Base-by-base conservation (phyloP, 2,329 filamentous ascomycete species). In the Canariomyces notabilis region DNA sequence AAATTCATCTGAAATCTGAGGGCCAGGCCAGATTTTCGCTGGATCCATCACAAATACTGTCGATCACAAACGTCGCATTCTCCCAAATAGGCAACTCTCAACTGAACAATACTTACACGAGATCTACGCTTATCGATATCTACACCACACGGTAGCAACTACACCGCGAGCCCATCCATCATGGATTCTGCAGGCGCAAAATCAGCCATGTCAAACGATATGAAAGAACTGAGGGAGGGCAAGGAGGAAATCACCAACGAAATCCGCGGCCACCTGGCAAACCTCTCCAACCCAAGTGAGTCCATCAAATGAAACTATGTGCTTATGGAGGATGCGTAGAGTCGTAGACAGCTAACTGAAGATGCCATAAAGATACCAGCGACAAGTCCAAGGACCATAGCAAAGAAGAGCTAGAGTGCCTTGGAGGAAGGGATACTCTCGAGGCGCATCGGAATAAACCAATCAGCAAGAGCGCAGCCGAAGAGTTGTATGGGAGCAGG, bases 251-350 rank as follows among this genome's bases (percentile, higher is more conserved):
- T 57, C 26, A 59, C 56, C 22, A 55, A 57, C 32, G 36, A 39
- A 20, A 60, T 62, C 18, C 50, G 54, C 31, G 70, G 71, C 12
- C 69, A 73, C 58, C 73, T 73, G 59, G 70, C 71, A 2, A 74
- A 74, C 50, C 52, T 74, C 15, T 64, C 65, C 46, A 74, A 74
- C 49, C 69, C 70, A 8, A 73, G 71, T 73, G 59, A 34, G 59
- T 49, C 7, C 21, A 6, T 29, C n/a, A n/a, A n/a, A n/a, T n/a
- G n/a, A n/a, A n/a, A n/a, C n/a, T n/a, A n/a, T n/a, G n/a, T n/a
- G n/a, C n/a, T n/a, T n/a, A n/a, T n/a, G n/a, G n/a, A n/a, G n/a
- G n/a, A n/a, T n/a, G n/a, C n/a, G n/a, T n/a, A n/a, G n/a, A 9
- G 9, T 3, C 26, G 8, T 3, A 20, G 16, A 15, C 29, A 21